Evolutionary conservation across 495 filamentous ascomycete genomes (phyloP).

Genomic region (Amniculicola lignicola): DNA sequence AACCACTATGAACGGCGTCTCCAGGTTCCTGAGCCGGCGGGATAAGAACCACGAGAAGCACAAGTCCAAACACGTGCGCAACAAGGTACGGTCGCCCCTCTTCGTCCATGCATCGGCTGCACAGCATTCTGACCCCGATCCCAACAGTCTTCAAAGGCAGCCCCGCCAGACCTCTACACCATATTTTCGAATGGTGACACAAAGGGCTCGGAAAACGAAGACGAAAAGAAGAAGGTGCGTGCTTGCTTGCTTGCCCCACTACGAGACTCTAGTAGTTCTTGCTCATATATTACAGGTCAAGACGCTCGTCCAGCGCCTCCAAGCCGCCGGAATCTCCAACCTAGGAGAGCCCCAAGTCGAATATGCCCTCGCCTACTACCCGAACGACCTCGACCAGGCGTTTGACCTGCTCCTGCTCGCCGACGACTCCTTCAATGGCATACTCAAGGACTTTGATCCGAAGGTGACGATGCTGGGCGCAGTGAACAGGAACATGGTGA

Average conservation of each 20-base stretch:
- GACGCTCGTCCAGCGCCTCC: conserved; percentile 51
- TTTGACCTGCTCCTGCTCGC: conserved; percentile 71
- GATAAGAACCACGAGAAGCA: conserved; percentile 60
- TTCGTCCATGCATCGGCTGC: conserved; percentile 35
- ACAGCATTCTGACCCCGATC: conserved; percentile 37
- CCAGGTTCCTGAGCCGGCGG: conserved; percentile 69
- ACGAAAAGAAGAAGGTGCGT: conserved; percentile 49
- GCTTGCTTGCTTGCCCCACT: neutral
- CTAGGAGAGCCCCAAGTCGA: conserved; percentile 62
- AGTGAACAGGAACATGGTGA: conserved; percentile 78
- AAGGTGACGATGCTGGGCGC: conserved; percentile 74
- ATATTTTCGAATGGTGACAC: conserved; percentile 54
- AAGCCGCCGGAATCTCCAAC: conserved; percentile 50
- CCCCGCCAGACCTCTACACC: conserved; percentile 46
- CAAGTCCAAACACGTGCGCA: conserved; percentile 30
- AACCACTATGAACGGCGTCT: conserved; percentile 56
- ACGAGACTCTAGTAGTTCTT: neutral
- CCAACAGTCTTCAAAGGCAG: conserved; percentile 41
- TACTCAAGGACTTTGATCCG: conserved; percentile 69
- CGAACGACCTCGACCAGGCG: conserved; percentile 63
- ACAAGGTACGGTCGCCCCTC: conserved; percentile 26
- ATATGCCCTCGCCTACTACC: conserved; percentile 56
- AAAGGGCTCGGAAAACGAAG: conserved; percentile 52
- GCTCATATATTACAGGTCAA: conserved; percentile 49
- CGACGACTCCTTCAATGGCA: conserved; percentile 75